A percentile compares a stretch with the other conserved stretches of the same genome.
Conservation (phyloP, 1,284 basidiomycete genomes). For the Rhizoctonia solani region DNA sequence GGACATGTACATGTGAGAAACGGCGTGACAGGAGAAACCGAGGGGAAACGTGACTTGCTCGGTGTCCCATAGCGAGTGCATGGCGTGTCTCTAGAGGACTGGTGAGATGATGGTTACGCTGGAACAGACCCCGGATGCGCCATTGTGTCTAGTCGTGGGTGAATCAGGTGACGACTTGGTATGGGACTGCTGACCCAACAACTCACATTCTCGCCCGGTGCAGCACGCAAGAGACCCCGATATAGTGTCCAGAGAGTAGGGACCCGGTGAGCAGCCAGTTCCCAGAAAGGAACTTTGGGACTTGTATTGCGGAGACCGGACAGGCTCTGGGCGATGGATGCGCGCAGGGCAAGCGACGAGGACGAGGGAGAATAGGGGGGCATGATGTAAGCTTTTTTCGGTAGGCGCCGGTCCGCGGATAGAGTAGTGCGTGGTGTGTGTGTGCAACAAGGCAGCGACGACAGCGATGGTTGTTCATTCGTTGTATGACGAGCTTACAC, state of each 20-base stretch:
- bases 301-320: constrained; percentile 60
- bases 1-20: not conserved
- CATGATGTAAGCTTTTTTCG: constrained; percentile 22
- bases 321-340: constrained; percentile 43
- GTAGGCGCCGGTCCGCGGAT: constrained; percentile 7
- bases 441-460: constrained; percentile 12
- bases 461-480: not conserved
- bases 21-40: not conserved
- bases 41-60: constrained; percentile 48
- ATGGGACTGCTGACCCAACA: not conserved
- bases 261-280: constrained; percentile 69
- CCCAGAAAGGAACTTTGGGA: constrained; percentile 69
- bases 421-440: too few species aligned
- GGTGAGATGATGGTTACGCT: constrained; percentile 55
- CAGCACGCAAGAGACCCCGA: constrained; percentile 62
- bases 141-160: constrained; percentile 64
- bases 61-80: constrained; percentile 57
- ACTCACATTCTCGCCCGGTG: constrained; percentile 61
- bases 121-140: constrained; percentile 61
- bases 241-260: constrained; percentile 79
- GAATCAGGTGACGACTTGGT: constrained; percentile 36
- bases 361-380: constrained; percentile 11
- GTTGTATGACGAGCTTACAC: constrained; percentile 8
- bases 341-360: constrained; percentile 2
- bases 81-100: constrained; percentile 53